These are phyloP conservation scores for Emergomyces pasteurianus DNA, from an alignment of 2,329 filamentous ascomycete species.

Conservation along the genomic window DNA sequence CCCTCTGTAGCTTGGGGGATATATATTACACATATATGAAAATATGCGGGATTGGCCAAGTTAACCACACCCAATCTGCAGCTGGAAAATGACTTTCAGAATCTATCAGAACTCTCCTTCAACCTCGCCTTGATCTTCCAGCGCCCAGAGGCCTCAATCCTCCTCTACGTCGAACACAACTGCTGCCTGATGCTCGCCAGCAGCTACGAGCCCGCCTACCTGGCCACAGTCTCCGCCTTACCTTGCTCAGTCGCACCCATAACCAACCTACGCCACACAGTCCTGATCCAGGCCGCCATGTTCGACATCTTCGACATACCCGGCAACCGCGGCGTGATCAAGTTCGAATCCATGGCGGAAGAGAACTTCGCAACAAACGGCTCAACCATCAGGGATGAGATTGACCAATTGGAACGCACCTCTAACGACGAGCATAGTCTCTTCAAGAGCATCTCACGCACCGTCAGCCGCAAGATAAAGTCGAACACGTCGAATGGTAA, in stretches of 20 bases:
- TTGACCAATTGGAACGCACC: conserved; percentile 45
- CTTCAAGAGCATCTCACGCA: conserved; percentile 29
- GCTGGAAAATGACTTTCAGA: conserved; percentile 63
- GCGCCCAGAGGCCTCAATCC: conserved; percentile 59
- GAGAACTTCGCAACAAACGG: conserved; percentile 61
- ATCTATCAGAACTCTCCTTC: conserved; percentile 62
- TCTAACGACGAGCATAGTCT: conserved; percentile 29
- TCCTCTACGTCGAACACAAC: conserved; percentile 64
- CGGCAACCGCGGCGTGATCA: conserved; percentile 56
- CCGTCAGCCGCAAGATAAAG: conserved; percentile 27
- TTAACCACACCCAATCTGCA: conserved; percentile 24
- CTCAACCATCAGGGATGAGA: conserved; percentile 55
- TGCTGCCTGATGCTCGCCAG: conserved; percentile 63
- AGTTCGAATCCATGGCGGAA: conserved; percentile 58
- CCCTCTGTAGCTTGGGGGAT: too few species aligned
- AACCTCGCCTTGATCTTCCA: conserved; percentile 65
- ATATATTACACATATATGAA: too few species aligned
- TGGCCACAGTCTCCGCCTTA: conserved; percentile 60
- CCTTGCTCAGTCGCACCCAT: conserved; percentile 56
- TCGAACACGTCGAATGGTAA: conserved; percentile 17
- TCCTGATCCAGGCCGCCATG: conserved; percentile 65
- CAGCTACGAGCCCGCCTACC: conserved; percentile 67
- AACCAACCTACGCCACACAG: conserved; percentile 70
- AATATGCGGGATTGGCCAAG: neutral
- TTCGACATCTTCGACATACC: conserved; percentile 56